Base-by-base conservation (phyloP, 306 rosid species). In the Quercus suber region DNA sequence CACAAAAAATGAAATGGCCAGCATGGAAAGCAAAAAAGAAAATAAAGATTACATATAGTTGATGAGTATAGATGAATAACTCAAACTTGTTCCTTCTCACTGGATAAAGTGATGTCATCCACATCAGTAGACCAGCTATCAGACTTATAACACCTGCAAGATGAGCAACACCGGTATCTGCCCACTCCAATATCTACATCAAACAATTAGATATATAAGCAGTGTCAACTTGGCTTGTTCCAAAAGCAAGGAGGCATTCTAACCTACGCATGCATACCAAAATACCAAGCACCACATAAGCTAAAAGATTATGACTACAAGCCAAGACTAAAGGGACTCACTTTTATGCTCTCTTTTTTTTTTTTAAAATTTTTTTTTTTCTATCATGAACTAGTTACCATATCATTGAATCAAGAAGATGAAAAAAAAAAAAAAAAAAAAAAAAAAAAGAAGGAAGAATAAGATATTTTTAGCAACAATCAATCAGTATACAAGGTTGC, bases 21-120 rank as follows among this genome's bases (percentile, higher is more conserved):
- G 91, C 94, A 76, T 95, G 99, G 81, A 92, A 75, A 18, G 97
- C 97, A 67, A 95, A 49, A 83, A 89, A 89, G 79, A 95, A 69
- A 35, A 91, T 79, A 45, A 92, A 94, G 79, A 95, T 82, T 15
- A 91, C 77, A 67, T 92, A 95, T 55, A 95, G 86, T 63, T 95
- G 97, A 82, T 95, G 99, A 18, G 97, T 95, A 88, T 92, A 95
- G 88, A 92, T 91, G 85, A 95, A 95, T 83, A 95, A 60, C 88
- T 95, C 97, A 64, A 95, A 95, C 59, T 91, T 88, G 79, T 88
- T 60, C 64, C 73, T 91, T 81, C 99, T 85, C 68, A 91, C 88
- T 68, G 89, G 92, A 51, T 94, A 86, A 73, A 95, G 90, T 45
- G 99, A 95, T 23, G 99, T 95, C 79, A 83, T 81, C 99, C 99